phyloP scores from a whole-genome alignment of 179 eudicot genomes.

The Monotropa hypopitys region DNA sequence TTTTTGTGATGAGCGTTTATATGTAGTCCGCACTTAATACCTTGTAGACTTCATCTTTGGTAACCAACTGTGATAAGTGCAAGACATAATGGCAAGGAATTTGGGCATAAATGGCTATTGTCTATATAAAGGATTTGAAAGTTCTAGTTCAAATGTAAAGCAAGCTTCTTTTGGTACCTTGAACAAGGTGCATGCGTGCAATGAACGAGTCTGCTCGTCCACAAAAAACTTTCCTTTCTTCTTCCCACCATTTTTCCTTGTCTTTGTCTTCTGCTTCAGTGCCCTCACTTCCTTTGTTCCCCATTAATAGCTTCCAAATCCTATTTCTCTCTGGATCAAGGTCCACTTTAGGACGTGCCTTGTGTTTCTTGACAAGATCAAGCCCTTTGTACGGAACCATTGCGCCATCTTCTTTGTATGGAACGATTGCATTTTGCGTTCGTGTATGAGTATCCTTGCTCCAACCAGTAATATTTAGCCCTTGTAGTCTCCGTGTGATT shows the following conservation, averaged over 20 bases:
- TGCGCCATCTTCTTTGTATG: conserved; percentile 40
- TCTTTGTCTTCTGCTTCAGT: conserved; percentile 41
- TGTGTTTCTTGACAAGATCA: conserved; percentile 31
- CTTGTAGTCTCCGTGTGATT: conserved; percentile 23
- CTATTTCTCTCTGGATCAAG: conserved; percentile 52
- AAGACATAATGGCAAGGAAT: neutral
- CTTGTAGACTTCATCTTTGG: neutral
- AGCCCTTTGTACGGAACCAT: conserved; percentile 47
- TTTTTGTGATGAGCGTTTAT: neutral
- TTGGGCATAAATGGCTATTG: neutral
- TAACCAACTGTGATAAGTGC: neutral
- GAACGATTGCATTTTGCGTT: conserved; percentile 44
- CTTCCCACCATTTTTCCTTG: conserved; percentile 59
- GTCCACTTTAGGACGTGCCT: conserved; percentile 38
- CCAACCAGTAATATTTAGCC: conserved; percentile 21
- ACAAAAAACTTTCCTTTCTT: conserved; percentile 36
- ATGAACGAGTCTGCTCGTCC: conserved; percentile 58
- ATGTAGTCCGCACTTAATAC: neutral
- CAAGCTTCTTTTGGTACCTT: conserved; percentile 30
- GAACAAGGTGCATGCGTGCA: conserved; percentile 65
- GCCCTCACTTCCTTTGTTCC: conserved; percentile 31
- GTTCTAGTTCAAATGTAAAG: neutral
- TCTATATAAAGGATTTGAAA: neutral
- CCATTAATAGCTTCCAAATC: conserved; percentile 53
- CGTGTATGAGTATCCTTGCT: conserved; percentile 13